Evolutionary conservation across 2,329 filamentous ascomycete genomes (phyloP), one percentile per base, ranked within the genome.

Genomic region (Pseudocercospora fuligena): DNA sequence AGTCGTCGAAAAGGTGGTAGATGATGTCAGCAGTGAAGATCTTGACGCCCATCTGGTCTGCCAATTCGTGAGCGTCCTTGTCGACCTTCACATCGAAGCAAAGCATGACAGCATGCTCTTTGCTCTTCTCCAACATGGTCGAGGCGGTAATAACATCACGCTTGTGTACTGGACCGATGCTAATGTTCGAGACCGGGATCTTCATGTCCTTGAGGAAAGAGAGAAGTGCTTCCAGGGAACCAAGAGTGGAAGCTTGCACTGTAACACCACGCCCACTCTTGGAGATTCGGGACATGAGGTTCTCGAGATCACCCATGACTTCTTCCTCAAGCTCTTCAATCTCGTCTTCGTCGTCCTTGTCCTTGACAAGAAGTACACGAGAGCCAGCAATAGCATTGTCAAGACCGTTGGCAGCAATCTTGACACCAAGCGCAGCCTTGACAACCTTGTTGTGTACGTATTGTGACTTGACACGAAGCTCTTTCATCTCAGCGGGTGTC

Each of bases 401-500:
- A 23, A 99, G 90, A 70, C 94, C 93, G 73, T 97, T 96, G 53
- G 94, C 95, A 70, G 93, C 93, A 78, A 99, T 98, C 88, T 99
- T 99, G 80, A 99, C 93, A 91, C 95, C 95, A 76, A 99, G 88
- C 8, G 95, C 93, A 21, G 96, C 95, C 86, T 97, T 99, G 83
- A 97, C 94, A 80, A 97, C 93, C 84, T 99, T 98, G 85, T 99
- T 97, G 85, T 99, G 96, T 31, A 99, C 94, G 76, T 99, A 99
- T 69, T 90, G 87, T 2, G 94, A 97, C 83, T 98, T 98, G 75
- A 99, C 88, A 79, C 96, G 93, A 71, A 99, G 82, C 80, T 99
- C 95, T 78, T 93, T 95, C 78, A 99, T 89, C 67, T 93, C 92
- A 11, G 93, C 94, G 1, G 95, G 95, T 3, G 95, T 99, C 61